phyloP scores from a whole-genome alignment of 2,329 filamentous ascomycete genomes.

The Diaporthe capsici region DNA sequence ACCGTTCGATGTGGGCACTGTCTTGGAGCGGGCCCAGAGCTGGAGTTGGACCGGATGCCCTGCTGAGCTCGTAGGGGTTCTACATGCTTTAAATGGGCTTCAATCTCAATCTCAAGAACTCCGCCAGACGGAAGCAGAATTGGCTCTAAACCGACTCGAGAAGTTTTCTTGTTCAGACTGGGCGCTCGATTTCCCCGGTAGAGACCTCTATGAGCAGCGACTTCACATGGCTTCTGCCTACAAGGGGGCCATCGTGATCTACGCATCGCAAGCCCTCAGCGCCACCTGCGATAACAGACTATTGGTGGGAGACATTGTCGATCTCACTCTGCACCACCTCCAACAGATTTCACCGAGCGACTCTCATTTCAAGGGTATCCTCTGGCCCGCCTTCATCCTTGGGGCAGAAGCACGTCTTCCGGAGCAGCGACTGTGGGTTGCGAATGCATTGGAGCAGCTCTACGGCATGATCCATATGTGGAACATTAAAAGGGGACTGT shows the following conservation, averaged over 20 bases:
- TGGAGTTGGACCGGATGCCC: slow-evolving; percentile 21
- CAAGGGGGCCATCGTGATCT: not conserved
- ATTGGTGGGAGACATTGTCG: not conserved
- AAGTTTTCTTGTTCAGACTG: slow-evolving; percentile 8
- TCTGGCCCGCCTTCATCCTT: slow-evolving; percentile 40
- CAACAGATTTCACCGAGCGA: slow-evolving; percentile 32
- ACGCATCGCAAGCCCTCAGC: not conserved
- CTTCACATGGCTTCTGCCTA: slow-evolving; percentile 7
- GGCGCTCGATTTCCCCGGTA: not conserved
- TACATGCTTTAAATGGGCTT: not conserved
- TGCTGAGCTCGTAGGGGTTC: not conserved
- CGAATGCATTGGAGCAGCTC: slow-evolving; percentile 3
- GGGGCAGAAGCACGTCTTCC: slow-evolving; percentile 37
- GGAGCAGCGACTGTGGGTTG: slow-evolving; percentile 15
- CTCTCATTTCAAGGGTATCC: slow-evolving; percentile 41
- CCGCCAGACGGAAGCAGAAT: not conserved
- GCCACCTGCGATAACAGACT: not conserved
- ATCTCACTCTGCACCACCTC: slow-evolving; percentile 3
- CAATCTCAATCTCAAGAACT: not conserved
- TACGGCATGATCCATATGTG: slow-evolving; percentile 19
- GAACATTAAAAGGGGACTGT: slow-evolving; percentile 16
- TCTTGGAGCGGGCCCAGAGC: not conserved
- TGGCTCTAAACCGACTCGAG: not conserved
- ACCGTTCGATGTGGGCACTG: not conserved
- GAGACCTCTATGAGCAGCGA: not conserved